Base-by-base conservation (phyloP, 805 yeast genomes). In the Danielia reshetovae region DNA sequence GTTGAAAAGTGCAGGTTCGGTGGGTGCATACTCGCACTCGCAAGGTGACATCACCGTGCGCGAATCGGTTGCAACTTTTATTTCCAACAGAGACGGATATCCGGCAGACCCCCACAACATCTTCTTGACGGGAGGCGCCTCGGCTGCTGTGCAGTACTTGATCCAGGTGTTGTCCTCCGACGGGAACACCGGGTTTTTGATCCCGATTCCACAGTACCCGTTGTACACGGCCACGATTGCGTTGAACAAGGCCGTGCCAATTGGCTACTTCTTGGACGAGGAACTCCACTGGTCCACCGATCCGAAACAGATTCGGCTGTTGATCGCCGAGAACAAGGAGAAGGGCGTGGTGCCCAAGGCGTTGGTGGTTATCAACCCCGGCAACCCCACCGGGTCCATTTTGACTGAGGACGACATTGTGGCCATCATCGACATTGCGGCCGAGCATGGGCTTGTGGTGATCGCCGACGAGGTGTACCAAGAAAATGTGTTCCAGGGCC, bases 401-500 rank as follows among this genome's bases (percentile, higher is more conserved):
- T 68, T 93, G 39, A 59, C 74, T 7, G 70, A 68, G 32, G 74
- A 73, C 4, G 79, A 81, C 43, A 87, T 93, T 52, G 77, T 70
- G 27, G 81, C 79, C 27, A 72, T 93, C 35, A 68, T 93, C 38
- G 69, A 74, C 24, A 74, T 90, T 37, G 95, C 96, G 21, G 94
- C 95, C 12, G 80, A 81, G 54, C 65, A 87, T 46, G 88, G 95
- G 27, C 59, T 93, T 11, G 90, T 88, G 3, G 72, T 93, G 32
- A 82, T 93, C 45, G 97, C 98, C 10, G 99, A 93, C 65, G 99
- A 93, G 65, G 99, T 93, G 16, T 93, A 93, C 65, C 99, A 93
- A 65, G 94, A 85, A 52, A 93, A 93, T 54, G 72, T 93, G 15
- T 90, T 84, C 63, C 68, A 72, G 24, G 90, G 94, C 26, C 73